Percentiles rank a stretch among this genome's conserved stretches.
phyloP scores from a whole-genome alignment of 2,329 filamentous ascomycete species.

The Colletotrichum sp. region DNA sequence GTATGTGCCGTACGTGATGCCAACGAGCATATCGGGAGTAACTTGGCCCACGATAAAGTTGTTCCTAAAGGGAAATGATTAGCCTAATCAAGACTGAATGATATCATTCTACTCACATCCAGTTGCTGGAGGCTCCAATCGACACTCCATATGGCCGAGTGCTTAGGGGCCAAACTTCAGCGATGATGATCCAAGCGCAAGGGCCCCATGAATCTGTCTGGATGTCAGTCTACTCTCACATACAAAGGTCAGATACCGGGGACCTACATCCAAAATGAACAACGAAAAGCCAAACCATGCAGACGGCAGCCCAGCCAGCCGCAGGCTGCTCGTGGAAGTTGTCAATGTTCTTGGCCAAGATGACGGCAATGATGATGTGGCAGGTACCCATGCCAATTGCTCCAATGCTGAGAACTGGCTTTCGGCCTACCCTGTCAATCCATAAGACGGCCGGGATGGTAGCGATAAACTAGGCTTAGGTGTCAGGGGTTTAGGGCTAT shows the following conservation, averaged over 20 bases:
- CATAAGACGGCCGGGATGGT: conserved; percentile 72
- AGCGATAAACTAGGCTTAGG: conserved; percentile 29
- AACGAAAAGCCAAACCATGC: conserved; percentile 77
- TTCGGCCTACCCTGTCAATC: conserved; percentile 68
- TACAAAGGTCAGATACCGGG: fast-evolving
- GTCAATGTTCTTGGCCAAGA: conserved; percentile 68
- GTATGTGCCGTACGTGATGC: conserved; percentile 73
- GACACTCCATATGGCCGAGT: conserved; percentile 74
- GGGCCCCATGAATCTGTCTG: conserved; percentile 71
- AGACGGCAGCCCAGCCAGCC: conserved; percentile 71
- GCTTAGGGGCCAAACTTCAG: conserved; percentile 76
- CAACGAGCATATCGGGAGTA: conserved; percentile 69
- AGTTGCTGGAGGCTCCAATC: conserved; percentile 69
- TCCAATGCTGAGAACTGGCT: conserved; percentile 66
- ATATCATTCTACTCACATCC: conserved; percentile 51
- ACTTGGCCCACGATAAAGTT: conserved; percentile 72
- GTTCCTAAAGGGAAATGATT: conserved; percentile 37
- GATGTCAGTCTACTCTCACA: background rate
- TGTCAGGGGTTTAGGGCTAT: background rate
- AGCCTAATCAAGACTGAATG: fast-evolving
- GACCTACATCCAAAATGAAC: conserved; percentile 68
- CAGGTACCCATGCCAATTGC: conserved; percentile 72
- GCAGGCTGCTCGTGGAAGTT: conserved; percentile 57
- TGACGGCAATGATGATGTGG: conserved; percentile 74
- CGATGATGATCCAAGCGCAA: conserved; percentile 75